Evolutionary conservation across 208 protist genomes (phyloP).

Genomic region (Acanthamoeba sp.): DNA sequence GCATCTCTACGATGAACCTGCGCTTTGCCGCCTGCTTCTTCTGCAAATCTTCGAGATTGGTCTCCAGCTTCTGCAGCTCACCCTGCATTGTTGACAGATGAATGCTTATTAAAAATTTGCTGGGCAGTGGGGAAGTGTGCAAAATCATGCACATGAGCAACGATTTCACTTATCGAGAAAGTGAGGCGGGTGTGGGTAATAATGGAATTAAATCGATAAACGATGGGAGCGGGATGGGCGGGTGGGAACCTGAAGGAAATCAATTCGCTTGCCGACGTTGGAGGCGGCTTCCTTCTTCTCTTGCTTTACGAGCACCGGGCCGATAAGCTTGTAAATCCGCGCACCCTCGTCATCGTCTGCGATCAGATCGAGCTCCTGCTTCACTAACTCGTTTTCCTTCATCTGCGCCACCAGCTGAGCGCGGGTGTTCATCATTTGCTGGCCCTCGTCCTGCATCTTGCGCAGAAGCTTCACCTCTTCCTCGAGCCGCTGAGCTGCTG

Average conservation of each 20-base stretch:
- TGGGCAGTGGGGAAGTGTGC: no score
- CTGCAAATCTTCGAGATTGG: constrained; percentile 90
- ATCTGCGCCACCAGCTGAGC: constrained; percentile 94
- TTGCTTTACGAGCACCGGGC: constrained; percentile 95
- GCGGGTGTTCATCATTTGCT: constrained; percentile 91
- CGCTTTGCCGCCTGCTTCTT: constrained; percentile 88
- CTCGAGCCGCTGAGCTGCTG: constrained; percentile 69
- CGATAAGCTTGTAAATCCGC: constrained; percentile 96
- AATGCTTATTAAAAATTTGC: no score
- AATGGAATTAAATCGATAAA: not conserved
- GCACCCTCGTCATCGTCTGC: constrained; percentile 88
- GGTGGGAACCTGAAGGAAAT: constrained; percentile 91
- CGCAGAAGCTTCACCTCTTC: constrained; percentile 88
- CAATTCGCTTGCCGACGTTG: constrained; percentile 94
- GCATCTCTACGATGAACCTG: constrained; percentile 67
- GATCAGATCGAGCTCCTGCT: constrained; percentile 94
- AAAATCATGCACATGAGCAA: no score
- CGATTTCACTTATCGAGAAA: no score
- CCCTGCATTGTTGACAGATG: no score
- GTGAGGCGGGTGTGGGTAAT: not conserved
- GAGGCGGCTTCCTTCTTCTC: constrained; percentile 94
- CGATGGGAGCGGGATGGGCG: constrained; percentile 85
- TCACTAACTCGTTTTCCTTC: constrained; percentile 96
- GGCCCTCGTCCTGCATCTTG: constrained; percentile 92
- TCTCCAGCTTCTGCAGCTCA: constrained; percentile 92